phyloP scores from a whole-genome alignment of 352 stramenopile genomes.

The Pythium aquatile region DNA sequence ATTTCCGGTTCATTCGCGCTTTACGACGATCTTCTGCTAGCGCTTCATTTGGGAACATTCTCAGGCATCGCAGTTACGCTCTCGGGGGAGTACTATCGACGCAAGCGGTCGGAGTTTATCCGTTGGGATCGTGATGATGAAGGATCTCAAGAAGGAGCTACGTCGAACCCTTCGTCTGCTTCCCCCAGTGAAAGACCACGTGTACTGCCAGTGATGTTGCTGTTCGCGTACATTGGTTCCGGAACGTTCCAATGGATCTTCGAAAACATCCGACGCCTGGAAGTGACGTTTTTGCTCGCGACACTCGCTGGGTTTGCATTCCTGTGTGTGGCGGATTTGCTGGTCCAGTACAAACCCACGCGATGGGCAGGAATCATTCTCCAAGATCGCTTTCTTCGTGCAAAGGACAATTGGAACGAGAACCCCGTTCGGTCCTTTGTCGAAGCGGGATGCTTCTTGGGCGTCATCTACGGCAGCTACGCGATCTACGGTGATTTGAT shows the following conservation, averaged over 20 bases:
- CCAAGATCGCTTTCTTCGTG: constrained; percentile 79
- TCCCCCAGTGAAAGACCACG: constrained; percentile 27
- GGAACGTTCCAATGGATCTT: constrained; percentile 89
- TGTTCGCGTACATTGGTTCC: constrained; percentile 85
- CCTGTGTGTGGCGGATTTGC: constrained; percentile 72
- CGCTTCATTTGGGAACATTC: constrained; percentile 80
- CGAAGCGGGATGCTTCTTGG: constrained; percentile 81
- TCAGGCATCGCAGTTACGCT: constrained; percentile 79
- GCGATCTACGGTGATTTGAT: constrained; percentile 80
- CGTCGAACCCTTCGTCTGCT: background rate
- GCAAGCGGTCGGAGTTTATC: constrained; percentile 57
- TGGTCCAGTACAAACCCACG: constrained; percentile 40
- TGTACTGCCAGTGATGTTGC: constrained; percentile 50
- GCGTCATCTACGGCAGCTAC: constrained; percentile 86
- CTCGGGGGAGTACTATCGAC: constrained; percentile 73
- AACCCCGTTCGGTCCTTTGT: constrained; percentile 84
- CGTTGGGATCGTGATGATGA: constrained; percentile 37
- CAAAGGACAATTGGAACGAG: constrained; percentile 65
- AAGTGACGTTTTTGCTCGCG: constrained; percentile 75
- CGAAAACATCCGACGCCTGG: constrained; percentile 81
- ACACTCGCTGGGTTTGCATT: constrained; percentile 83
- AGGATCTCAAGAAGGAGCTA: background rate
- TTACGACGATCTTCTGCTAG: constrained; percentile 78
- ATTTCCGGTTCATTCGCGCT: constrained; percentile 77
- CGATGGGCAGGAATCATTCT: constrained; percentile 76